Conservation (phyloP, 1,139 yeast species). For the Zygosaccharomyces pseudobailii region DNA sequence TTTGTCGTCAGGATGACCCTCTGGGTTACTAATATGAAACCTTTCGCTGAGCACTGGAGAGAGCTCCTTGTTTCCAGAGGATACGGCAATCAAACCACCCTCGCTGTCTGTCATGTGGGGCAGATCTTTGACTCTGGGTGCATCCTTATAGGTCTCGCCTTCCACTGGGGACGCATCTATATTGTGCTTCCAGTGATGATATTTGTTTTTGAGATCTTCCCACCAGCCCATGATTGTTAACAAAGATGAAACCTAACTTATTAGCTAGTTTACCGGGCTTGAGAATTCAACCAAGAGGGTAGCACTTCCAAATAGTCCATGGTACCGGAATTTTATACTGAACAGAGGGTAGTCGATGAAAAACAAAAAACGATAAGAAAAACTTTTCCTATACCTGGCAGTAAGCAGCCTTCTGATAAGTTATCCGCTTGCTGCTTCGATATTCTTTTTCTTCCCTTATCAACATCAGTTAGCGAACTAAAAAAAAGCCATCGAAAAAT, state of each 20-base stretch:
- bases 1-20: not conserved
- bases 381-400: not conserved
- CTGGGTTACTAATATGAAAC: slow-evolving; percentile 14
- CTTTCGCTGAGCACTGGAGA: slow-evolving; percentile 23
- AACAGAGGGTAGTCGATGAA: not conserved
- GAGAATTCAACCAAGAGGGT: not conserved
- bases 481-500: not conserved
- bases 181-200: slow-evolving; percentile 18
- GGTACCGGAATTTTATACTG: not conserved
- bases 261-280: not conserved
- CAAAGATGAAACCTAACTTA: not conserved
- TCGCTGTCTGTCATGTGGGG: slow-evolving; percentile 25
- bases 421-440: not conserved
- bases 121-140: slow-evolving; percentile 21
- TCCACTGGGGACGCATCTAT: slow-evolving; percentile 21
- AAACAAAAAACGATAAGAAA: not conserved
- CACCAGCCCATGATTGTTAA: slow-evolving; percentile 12
- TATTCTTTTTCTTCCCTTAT: not conserved
- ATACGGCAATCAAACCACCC: slow-evolving; percentile 23
- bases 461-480: not conserved
- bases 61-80: slow-evolving; percentile 24
- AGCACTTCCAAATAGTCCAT: too few relatives aligned
- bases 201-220: slow-evolving; percentile 15
- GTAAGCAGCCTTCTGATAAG: not conserved
- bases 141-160: slow-evolving; percentile 21